Evolutionary conservation across 202 grass and related monocot genomes (phyloP).

Genomic region (Panicum virgatum): DNA sequence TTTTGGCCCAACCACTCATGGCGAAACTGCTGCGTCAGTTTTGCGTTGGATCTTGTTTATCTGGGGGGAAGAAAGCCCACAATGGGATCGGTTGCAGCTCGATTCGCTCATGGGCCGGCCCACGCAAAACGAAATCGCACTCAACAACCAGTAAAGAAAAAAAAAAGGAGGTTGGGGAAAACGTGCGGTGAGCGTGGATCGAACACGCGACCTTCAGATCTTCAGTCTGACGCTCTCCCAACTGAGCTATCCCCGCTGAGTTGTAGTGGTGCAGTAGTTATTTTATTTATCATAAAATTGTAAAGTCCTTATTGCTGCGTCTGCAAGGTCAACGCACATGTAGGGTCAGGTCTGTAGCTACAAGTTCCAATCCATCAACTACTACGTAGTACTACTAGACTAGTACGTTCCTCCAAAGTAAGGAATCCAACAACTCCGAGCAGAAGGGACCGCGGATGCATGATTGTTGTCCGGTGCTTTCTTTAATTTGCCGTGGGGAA

Average conservation of each 20-base stretch:
- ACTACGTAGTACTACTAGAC: too few relatives aligned
- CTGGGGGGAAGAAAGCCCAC: neutral
- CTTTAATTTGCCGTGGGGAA: too few relatives aligned
- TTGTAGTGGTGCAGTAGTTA: too few relatives aligned
- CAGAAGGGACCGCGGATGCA: neutral
- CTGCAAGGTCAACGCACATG: neutral
- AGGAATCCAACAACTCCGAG: too few relatives aligned
- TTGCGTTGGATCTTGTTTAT: neutral
- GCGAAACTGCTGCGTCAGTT: neutral
- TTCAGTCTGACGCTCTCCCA: conserved; percentile 99
- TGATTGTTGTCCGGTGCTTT: neutral
- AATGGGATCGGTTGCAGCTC: neutral
- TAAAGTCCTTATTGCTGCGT: too few relatives aligned
- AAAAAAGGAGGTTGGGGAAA: neutral
- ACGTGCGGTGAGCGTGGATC: conserved; percentile 76
- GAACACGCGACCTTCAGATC: conserved; percentile 97
- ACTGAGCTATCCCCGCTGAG: conserved; percentile 96
- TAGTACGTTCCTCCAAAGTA: neutral
- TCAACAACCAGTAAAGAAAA: too few relatives aligned
- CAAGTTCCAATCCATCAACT: neutral
- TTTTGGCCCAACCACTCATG: neutral
- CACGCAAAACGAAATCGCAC: neutral
- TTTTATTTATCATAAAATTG: too few relatives aligned
- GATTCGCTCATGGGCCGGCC: neutral
- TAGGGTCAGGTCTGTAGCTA: neutral